Percentiles rank a stretch among this genome's conserved stretches.
phyloP scores from a whole-genome alignment of 495 filamentous ascomycete species.

The Podospora pseudopauciseta region DNA sequence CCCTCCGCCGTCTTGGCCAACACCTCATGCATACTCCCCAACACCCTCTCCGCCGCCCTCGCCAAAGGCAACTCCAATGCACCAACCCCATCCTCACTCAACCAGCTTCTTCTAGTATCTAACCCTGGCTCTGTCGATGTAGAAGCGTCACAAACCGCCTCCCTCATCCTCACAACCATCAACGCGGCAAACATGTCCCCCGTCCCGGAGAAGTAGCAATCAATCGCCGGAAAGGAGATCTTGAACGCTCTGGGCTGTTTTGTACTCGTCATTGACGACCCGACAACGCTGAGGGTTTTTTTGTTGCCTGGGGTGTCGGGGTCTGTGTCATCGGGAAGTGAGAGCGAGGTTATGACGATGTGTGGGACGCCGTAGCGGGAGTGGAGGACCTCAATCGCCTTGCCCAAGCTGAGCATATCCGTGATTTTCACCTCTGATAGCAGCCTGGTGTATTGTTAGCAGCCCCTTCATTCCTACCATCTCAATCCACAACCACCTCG shows the following conservation, averaged over 20 bases:
- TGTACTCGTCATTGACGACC: no score
- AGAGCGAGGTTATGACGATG: slow-evolving; percentile 86
- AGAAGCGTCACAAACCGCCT: slow-evolving; percentile 66
- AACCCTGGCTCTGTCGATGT: slow-evolving; percentile 38
- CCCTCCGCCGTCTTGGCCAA: slow-evolving; percentile 69
- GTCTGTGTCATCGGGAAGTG: slow-evolving; percentile 29
- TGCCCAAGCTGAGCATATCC: slow-evolving; percentile 64
- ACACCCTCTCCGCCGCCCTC: slow-evolving; percentile 74
- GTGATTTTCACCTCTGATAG: slow-evolving; percentile 80
- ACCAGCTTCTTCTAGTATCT: slow-evolving; percentile 56
- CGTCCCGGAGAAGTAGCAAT: slow-evolving; percentile 91
- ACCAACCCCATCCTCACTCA: slow-evolving; percentile 62
- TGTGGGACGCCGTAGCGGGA: slow-evolving; percentile 74
- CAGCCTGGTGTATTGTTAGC: slow-evolving; percentile 46
- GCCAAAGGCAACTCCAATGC: slow-evolving; percentile 75
- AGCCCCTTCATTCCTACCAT: neutral
- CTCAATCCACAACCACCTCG: neutral
- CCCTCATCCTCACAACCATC: slow-evolving; percentile 81
- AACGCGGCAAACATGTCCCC: slow-evolving; percentile 98
- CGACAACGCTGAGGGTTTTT: no score
- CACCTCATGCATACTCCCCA: slow-evolving; percentile 90
- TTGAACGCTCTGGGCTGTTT: slow-evolving; percentile 50
- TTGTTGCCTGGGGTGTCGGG: no score
- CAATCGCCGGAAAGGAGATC: slow-evolving; percentile 77
- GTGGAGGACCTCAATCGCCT: slow-evolving; percentile 76